Evolutionary conservation across 2,329 filamentous ascomycete species (phyloP).

Genomic region (Cadophora sp.): DNA sequence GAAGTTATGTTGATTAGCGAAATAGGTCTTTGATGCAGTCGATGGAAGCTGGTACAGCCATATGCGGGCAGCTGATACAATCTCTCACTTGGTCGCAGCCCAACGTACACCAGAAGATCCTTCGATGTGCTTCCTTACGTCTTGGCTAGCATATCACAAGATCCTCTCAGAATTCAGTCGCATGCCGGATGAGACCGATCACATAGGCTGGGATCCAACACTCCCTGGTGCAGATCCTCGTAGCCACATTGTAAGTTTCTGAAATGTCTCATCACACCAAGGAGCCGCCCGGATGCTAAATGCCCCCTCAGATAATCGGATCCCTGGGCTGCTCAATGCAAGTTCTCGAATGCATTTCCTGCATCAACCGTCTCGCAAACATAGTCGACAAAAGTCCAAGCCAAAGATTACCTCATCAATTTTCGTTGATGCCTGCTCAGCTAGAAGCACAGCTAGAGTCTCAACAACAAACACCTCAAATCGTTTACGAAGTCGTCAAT

Average conservation of each 20-base stretch:
- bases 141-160: constrained; percentile 6
- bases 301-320: background rate
- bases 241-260: background rate
- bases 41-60: constrained; percentile 1
- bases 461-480: too few relatives aligned
- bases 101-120: background rate
- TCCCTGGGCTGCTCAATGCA: background rate
- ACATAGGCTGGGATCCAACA: background rate
- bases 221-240: background rate
- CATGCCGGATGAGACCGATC: background rate
- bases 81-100: background rate
- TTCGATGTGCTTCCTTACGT: background rate
- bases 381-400: too few relatives aligned
- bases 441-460: background rate
- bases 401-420: too few relatives aligned
- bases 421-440: background rate
- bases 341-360: background rate
- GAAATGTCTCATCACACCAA: background rate
- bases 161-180: background rate
- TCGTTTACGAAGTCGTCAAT: too few relatives aligned
- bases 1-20: background rate
- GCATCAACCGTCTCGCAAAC: background rate
- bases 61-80: background rate
- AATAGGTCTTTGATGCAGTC: background rate
- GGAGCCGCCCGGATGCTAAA: background rate